Conservation (phyloP, 768 basidiomycete genomes). For the Naganishia randhawae region DNA sequence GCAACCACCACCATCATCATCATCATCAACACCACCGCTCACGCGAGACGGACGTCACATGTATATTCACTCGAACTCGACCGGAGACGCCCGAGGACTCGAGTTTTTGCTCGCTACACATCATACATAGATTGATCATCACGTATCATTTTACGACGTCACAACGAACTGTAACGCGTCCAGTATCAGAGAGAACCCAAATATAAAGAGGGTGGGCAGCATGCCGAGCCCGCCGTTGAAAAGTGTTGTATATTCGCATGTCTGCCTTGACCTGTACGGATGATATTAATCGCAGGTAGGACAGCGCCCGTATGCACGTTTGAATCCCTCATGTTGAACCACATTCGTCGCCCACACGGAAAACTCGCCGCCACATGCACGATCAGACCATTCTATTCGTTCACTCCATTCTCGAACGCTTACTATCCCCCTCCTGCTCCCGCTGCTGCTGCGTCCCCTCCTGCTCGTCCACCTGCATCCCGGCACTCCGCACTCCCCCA, state of each 20-base stretch:
- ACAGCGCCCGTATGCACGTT: no score
- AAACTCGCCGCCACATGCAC: no score
- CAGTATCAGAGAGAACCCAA: not conserved
- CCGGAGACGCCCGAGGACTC: not conserved
- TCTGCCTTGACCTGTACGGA: no score
- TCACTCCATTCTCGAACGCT: slow-evolving; percentile 27
- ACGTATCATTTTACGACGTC: not conserved
- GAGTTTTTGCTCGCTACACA: not conserved
- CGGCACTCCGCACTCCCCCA: not conserved
- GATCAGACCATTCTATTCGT: not conserved
- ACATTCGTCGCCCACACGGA: no score
- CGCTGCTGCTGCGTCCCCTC: not conserved
- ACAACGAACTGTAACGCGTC: not conserved
- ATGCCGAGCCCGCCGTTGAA: not conserved
- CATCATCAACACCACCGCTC: not conserved
- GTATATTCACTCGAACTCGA: not conserved
- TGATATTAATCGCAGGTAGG: no score
- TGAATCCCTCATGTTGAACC: no score
- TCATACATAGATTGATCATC: slow-evolving; percentile 2
- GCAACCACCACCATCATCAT: no score
- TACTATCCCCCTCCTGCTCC: slow-evolving; percentile 19
- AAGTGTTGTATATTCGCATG: slow-evolving; percentile 7
- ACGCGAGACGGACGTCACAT: not conserved
- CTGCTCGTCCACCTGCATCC: not conserved
- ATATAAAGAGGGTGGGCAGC: not conserved